phyloP scores from a whole-genome alignment of 1,284 basidiomycete species.

The Papiliotrema fonsecae region DNA sequence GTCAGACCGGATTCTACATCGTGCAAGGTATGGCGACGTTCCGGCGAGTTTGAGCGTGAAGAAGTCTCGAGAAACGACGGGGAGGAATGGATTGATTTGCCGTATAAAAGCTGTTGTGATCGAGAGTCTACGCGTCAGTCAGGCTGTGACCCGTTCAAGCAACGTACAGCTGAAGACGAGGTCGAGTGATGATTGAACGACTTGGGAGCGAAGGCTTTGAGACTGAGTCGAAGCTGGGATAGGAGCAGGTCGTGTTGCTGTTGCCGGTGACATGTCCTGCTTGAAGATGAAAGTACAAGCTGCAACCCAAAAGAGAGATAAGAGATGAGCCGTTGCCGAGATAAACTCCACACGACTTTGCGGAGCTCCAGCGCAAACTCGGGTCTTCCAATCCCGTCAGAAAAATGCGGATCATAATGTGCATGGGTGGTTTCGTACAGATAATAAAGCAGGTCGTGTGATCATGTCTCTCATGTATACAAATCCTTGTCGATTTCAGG shows the following conservation, averaged over 20 bases:
- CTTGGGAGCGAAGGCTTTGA: conserved; percentile 11
- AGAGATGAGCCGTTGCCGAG: too few relatives aligned
- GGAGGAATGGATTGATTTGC: conserved; percentile 29
- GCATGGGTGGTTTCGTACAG: too few relatives aligned
- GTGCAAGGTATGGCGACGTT: not conserved
- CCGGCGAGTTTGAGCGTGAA: not conserved
- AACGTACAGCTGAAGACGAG: conserved; percentile 45
- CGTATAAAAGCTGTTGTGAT: conserved; percentile 44
- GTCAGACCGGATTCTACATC: too few relatives aligned
- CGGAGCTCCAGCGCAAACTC: too few relatives aligned
- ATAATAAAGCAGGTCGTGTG: too few relatives aligned
- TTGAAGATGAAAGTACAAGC: not conserved
- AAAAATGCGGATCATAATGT: too few relatives aligned
- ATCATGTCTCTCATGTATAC: too few relatives aligned
- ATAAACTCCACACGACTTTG: too few relatives aligned
- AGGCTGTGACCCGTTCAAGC: not conserved
- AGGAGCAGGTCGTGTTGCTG: not conserved
- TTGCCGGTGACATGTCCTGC: not conserved
- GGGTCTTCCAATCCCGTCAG: too few relatives aligned
- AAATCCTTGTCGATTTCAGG: not conserved
- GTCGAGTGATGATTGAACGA: conserved; percentile 43
- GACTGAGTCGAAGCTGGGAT: not conserved
- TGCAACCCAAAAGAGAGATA: too few relatives aligned
- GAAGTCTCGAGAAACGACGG: conserved; percentile 38
- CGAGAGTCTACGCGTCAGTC: conserved; percentile 34